phyloP scores from a whole-genome alignment of 106 monocot species.

The Apostasia ramifera region DNA sequence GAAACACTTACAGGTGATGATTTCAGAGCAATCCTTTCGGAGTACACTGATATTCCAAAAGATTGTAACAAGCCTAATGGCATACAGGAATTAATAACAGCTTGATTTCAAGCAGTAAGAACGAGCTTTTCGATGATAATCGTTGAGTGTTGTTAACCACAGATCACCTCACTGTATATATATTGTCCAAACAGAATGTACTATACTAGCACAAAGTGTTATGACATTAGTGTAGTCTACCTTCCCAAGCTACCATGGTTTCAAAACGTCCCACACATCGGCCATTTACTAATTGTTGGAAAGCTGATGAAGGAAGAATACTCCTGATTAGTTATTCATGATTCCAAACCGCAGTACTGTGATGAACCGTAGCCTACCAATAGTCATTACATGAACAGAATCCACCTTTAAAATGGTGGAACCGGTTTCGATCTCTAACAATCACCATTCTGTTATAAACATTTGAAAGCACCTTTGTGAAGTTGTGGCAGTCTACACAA shows the following conservation, averaged over 20 bases:
- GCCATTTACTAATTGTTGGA: conserved; percentile 26
- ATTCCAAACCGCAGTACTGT: conserved; percentile 8
- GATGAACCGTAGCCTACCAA: conserved; percentile 12
- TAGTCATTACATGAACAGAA: conserved; percentile 50
- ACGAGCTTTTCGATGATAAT: no score
- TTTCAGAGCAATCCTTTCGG: conserved; percentile 31
- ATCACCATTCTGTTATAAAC: conserved; percentile 51
- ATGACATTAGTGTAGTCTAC: background rate
- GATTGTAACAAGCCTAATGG: no score
- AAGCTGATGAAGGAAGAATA: conserved; percentile 30
- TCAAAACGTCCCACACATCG: conserved; percentile 6
- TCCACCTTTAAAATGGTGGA: conserved; percentile 43
- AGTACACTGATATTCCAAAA: conserved; percentile 12
- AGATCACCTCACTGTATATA: no score
- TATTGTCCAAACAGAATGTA: no score
- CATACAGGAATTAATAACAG: no score
- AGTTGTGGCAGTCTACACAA: conserved; percentile 68
- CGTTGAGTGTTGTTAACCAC: no score
- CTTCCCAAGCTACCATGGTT: background rate
- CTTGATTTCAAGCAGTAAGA: no score
- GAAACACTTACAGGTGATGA: conserved; percentile 47
- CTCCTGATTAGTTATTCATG: conserved; percentile 27
- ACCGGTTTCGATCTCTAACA: conserved; percentile 48
- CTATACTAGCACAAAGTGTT: no score
- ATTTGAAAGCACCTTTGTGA: conserved; percentile 44